Conservation (phyloP, 2,329 filamentous ascomycete genomes). For the Chrysoporthe austroafricana region DNA sequence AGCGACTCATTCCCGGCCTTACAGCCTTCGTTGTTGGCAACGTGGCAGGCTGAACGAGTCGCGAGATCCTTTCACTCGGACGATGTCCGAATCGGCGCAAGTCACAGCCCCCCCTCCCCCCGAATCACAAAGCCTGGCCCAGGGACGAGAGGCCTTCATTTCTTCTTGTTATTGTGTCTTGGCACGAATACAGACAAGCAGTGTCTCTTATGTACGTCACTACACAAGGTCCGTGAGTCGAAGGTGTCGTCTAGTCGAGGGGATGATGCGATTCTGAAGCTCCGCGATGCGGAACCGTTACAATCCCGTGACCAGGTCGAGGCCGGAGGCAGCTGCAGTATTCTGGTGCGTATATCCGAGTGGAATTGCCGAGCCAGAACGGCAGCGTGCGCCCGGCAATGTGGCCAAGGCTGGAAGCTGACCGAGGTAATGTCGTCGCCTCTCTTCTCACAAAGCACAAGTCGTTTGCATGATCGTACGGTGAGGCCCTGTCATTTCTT, state of each 20-base stretch:
- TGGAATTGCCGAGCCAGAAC: constrained; percentile 22
- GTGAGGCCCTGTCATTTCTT: constrained; percentile 25
- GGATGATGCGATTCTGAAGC: neutral
- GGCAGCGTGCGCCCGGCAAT: constrained; percentile 13
- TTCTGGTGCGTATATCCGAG: constrained; percentile 17
- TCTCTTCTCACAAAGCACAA: constrained; percentile 17
- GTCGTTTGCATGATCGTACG: constrained; percentile 23
- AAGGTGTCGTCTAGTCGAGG: neutral
- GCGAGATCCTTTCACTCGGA: constrained; percentile 23
- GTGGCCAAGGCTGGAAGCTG: constrained; percentile 21
- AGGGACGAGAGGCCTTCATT: neutral
- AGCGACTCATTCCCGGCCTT: neutral
- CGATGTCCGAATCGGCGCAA: constrained; percentile 20
- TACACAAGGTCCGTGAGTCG: neutral
- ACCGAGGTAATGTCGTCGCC: constrained; percentile 20
- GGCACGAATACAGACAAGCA: constrained; percentile 10
- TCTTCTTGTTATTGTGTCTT: constrained; percentile 7
- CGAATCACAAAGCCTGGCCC: neutral
- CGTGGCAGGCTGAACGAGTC: constrained; percentile 11
- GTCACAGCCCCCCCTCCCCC: constrained; percentile 12
- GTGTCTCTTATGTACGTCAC: constrained; percentile 17
- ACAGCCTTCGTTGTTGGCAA: neutral
- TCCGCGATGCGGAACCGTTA: neutral
- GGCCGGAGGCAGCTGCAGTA: constrained; percentile 8
- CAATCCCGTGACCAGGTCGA: constrained; percentile 18